Evolutionary conservation across 2,329 filamentous ascomycete species (phyloP).

Genomic region (Penicillium sp.): DNA sequence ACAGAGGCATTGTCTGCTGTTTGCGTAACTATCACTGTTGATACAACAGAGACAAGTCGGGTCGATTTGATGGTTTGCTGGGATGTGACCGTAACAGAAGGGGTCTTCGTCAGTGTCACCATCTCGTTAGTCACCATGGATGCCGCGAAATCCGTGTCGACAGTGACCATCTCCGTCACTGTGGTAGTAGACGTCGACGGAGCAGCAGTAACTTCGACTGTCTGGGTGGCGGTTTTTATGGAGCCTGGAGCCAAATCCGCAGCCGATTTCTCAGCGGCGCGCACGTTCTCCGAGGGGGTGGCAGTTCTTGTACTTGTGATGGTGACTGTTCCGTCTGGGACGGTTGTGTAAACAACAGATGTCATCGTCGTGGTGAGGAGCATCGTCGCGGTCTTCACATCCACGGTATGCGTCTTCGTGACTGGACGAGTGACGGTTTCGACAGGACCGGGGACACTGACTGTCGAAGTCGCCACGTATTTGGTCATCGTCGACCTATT

Average conservation of each 20-base stretch:
- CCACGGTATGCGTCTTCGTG: background rate
- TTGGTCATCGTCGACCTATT: background rate
- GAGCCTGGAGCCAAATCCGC: background rate
- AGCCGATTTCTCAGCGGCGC: background rate
- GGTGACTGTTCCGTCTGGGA: background rate
- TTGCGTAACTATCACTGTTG: background rate
- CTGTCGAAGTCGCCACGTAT: background rate
- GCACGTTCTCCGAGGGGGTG: background rate
- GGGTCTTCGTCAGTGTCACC: background rate
- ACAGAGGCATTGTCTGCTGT: background rate
- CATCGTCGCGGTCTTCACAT: background rate
- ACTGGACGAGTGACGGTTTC: background rate
- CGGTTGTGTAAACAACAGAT: background rate
- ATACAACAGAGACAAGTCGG: background rate
- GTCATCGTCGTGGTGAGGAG: background rate
- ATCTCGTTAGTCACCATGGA: background rate
- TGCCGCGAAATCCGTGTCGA: background rate
- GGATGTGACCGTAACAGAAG: background rate
- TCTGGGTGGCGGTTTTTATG: background rate
- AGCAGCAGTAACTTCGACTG: background rate
- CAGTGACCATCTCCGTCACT: background rate
- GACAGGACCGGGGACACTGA: background rate
- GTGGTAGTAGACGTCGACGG: background rate
- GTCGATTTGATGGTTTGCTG: background rate
- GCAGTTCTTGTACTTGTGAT: background rate